Conservation (phyloP, 495 filamentous ascomycete genomes). For the Penicilliopsis zonata region DNA sequence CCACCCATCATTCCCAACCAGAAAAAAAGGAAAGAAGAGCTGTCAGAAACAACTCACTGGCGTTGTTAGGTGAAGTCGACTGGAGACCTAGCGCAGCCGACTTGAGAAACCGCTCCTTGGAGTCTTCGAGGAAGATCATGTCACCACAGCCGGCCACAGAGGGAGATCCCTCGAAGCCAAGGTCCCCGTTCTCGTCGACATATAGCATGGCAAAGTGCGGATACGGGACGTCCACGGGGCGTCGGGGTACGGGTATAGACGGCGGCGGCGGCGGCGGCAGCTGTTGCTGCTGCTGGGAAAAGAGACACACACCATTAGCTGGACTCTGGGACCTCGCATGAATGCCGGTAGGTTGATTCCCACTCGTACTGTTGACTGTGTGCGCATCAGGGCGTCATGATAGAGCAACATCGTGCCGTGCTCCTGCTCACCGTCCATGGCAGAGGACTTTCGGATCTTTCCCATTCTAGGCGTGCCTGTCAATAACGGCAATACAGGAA, state of each 20-base stretch:
- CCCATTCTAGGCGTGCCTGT: background rate
- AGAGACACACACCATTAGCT: too few species aligned
- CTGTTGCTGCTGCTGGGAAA: constrained; percentile 7
- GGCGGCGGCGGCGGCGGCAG: too few species aligned
- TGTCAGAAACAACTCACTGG: too few species aligned
- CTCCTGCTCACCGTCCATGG: constrained; percentile 1
- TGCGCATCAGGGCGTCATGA: background rate
- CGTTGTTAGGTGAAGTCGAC: constrained; percentile 6
- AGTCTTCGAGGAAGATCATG: constrained; percentile 27
- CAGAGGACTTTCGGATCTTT: constrained; percentile 1
- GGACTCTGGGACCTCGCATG: too few species aligned
- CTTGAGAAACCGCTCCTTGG: constrained; percentile 25
- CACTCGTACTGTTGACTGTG: background rate
- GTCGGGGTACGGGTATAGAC: constrained; percentile 1
- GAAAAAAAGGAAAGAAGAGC: too few species aligned
- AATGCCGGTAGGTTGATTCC: too few species aligned
- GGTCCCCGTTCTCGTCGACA: constrained; percentile 25
- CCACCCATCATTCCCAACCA: too few species aligned
- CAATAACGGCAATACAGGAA: too few species aligned
- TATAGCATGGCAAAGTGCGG: constrained; percentile 30
- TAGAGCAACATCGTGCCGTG: constrained; percentile 1
- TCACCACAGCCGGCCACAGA: constrained; percentile 25
- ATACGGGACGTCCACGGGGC: constrained; percentile 13
- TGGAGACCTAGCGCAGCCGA: constrained; percentile 12
- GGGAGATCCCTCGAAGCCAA: constrained; percentile 19